Conservation (phyloP, 2,329 filamentous ascomycete genomes). For the Colletotrichum navitas region DNA sequence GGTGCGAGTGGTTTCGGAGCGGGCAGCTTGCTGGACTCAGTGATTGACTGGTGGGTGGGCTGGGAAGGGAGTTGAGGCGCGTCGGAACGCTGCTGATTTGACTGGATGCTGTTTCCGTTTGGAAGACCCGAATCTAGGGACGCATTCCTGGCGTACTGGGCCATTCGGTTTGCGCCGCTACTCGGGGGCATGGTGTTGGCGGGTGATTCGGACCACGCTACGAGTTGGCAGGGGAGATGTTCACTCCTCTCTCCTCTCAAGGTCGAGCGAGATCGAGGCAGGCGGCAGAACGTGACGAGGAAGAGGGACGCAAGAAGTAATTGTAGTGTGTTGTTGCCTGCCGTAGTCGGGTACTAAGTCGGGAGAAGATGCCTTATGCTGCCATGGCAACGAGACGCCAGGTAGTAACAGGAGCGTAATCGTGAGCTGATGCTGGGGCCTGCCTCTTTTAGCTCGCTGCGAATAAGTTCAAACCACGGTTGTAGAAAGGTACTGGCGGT, state of each 20-base stretch:
- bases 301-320: neutral
- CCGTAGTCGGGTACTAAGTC: neutral
- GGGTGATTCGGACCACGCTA: neutral
- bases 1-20: conserved; percentile 47
- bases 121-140: conserved; percentile 26
- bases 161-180: conserved; percentile 31
- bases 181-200: conserved; percentile 39
- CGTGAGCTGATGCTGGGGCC: neutral
- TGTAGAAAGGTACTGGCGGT: neutral
- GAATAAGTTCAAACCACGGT: neutral
- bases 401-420: neutral
- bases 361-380: conserved; percentile 3
- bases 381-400: conserved; percentile 3
- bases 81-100: conserved; percentile 14
- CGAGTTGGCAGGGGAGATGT: neutral
- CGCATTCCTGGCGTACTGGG: conserved; percentile 41
- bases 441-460: neutral
- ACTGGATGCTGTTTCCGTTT: neutral
- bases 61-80: neutral
- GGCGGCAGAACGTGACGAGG: neutral
- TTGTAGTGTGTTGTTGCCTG: neutral
- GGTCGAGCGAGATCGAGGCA: neutral
- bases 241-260: neutral
- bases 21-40: conserved; percentile 53
- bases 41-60: conserved; percentile 47